Base-by-base conservation (phyloP, 768 basidiomycete genomes). In the Tubosaeta sp. region DNA sequence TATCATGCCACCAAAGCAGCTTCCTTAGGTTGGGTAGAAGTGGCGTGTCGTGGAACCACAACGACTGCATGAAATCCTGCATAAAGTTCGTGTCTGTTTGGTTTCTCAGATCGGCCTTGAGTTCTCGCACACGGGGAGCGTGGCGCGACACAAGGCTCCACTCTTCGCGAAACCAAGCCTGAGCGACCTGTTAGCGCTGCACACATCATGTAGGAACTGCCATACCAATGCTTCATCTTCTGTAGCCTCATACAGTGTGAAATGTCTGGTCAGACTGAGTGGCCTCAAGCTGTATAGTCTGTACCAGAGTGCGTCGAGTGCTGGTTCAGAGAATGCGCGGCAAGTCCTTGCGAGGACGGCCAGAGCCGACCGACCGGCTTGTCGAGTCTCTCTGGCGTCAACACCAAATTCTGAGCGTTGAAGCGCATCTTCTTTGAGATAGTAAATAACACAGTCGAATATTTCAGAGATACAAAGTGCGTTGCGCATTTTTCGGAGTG, bases 221-320 rank as follows among this genome's bases (percentile, higher is more conserved):
- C 25, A 18, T 42, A 27, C 41, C 25, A 42, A 27, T 12, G 30
- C 10, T 27, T 27, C 27, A 27, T 27, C 27, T 27, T 6, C 9
- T 31, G 30, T 31, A 9, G 27, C 8, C 4, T 27, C 1, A 27
- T 27, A 6, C 27, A 6, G 3, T 22, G 16, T 27, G n/a, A 52
- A 13, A 41, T n/a, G n/a, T n/a, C n/a, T n/a, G n/a, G 56, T 55
- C 35, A 8, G 30, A 10, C 24, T 13, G 22, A 59, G 44, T 0
- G 58, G 53, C 9, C n/a, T 9, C 9, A 27, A 27, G 27, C 27
- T 4, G 9, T 27, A 27, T 9, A 27, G 9, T 9, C 27, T 27
- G 27, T 27, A 27, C 27, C 4, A 8, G 25, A 27, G 21, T 10
- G 43, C 44, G 19, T 57, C 44, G 12, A 60, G 54, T n/a, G 58